Evolutionary conservation across 140 eudicot genomes (phyloP), one percentile per base, ranked within the genome.

Genomic region (Anethum foeniculum): DNA sequence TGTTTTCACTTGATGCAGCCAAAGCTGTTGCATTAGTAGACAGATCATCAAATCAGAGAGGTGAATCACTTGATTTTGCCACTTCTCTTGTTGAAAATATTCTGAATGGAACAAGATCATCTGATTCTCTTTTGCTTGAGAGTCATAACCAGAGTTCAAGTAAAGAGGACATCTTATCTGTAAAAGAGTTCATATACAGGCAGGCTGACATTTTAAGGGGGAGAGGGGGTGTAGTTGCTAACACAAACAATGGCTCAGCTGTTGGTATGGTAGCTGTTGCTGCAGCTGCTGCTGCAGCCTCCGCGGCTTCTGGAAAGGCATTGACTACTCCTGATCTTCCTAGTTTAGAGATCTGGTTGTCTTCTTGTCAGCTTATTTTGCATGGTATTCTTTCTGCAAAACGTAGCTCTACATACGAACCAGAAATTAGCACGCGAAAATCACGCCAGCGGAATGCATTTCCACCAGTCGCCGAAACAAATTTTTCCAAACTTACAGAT

Each of bases 231-330:
- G 77, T 80, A 81, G 86, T 85, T 78, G 77, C 90, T 28, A 87
- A 84, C 73, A 77, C 90, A 79, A 93, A 51, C 76, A 89, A 85
- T 83, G 90, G 92, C 25, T 78, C 95, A 9, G 87, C 86, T 21
- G 97, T 83, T 54, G 97, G 97, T 25, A 90, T 94, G 98, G 92
- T 89, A 84, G 98, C 96, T 47, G 96, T 90, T 47, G 98, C 98
- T 2, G 98, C 98, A 1, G 97, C 97, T 0, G 98, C 98, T 0
- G 98, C 97, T 2, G 98, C 98, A 18, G 98, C 97, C 75, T 90
- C 96, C 14, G 93, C 86, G 81, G 88, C 96, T 85, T 87, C 97
- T 48, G 92, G 96, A 75, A 94, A 90, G 86, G 75, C 89, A 12
- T 49, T 83, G 44, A 77, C 73, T 48, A 75, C 86, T 60, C 97